Conservation (phyloP, 805 yeast species). For the Yarrowia sp. region DNA sequence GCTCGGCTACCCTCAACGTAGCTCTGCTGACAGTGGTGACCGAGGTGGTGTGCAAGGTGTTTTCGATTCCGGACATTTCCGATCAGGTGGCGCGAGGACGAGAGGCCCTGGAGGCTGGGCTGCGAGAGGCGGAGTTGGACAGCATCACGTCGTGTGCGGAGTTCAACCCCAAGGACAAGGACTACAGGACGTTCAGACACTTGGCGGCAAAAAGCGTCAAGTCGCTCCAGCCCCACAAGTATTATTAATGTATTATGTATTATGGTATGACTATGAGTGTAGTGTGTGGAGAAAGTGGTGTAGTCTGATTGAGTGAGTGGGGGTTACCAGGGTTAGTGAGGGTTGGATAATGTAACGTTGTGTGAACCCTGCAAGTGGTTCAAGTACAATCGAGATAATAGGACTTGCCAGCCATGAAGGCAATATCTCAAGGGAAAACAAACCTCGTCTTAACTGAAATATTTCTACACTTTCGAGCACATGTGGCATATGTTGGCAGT, state of each 20-base stretch:
- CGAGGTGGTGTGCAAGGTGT: constrained; percentile 31
- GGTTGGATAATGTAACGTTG: too few relatives aligned
- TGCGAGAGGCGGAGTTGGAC: constrained; percentile 15
- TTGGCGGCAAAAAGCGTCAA: background rate
- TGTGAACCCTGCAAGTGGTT: too few relatives aligned
- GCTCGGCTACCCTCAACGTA: constrained; percentile 28
- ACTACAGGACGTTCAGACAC: background rate
- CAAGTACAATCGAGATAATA: too few relatives aligned
- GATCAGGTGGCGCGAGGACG: constrained; percentile 29
- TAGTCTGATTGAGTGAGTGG: too few relatives aligned
- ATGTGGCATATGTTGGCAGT: too few relatives aligned
- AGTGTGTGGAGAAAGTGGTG: too few relatives aligned
- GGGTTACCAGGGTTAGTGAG: too few relatives aligned
- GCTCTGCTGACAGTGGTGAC: constrained; percentile 21
- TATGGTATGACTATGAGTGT: too few relatives aligned
- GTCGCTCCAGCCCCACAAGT: constrained; percentile 30
- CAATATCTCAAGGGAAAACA: too few relatives aligned
- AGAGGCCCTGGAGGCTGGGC: constrained; percentile 7
- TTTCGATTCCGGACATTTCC: constrained; percentile 23
- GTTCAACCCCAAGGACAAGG: constrained; percentile 1
- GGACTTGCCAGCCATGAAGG: too few relatives aligned
- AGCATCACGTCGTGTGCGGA: background rate
- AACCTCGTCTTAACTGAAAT: too few relatives aligned
- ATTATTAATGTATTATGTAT: constrained; percentile 3
- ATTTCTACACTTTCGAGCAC: too few relatives aligned